phyloP scores from a whole-genome alignment of 352 stramenopile species.

The Phytopythium litorale region DNA sequence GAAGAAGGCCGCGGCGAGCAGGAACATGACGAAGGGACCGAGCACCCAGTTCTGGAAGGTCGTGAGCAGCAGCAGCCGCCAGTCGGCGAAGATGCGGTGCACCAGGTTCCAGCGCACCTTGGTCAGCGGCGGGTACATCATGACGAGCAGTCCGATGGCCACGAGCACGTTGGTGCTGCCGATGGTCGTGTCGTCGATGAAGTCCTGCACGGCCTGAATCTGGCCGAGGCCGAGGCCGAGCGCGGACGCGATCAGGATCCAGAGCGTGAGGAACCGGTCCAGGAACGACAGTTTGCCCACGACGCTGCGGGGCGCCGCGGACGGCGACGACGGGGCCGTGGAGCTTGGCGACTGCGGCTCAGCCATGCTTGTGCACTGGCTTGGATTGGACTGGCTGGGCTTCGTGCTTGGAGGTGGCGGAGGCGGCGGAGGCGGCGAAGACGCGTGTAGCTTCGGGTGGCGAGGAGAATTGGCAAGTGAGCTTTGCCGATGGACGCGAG shows the following conservation, averaged over 20 bases:
- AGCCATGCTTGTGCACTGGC: neutral
- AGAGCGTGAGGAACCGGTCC: slow-evolving; percentile 39
- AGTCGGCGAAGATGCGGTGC: slow-evolving; percentile 38
- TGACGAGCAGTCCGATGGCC: slow-evolving; percentile 44
- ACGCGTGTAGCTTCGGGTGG: neutral
- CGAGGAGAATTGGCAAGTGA: neutral
- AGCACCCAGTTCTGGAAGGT: slow-evolving; percentile 57
- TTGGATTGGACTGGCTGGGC: too few species aligned
- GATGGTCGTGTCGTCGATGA: slow-evolving; percentile 43
- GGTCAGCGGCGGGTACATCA: slow-evolving; percentile 53
- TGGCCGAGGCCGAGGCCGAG: slow-evolving; percentile 32
- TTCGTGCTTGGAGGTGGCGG: too few species aligned
- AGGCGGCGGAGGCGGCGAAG: too few species aligned
- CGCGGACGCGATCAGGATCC: slow-evolving; percentile 37
- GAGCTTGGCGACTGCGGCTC: neutral
- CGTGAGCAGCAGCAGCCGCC: slow-evolving; percentile 44
- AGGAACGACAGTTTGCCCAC: slow-evolving; percentile 22
- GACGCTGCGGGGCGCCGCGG: neutral
- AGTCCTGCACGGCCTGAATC: slow-evolving; percentile 22
- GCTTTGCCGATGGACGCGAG: too few species aligned
- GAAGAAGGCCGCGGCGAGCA: slow-evolving; percentile 43
- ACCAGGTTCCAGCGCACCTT: slow-evolving; percentile 55
- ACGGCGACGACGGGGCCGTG: neutral
- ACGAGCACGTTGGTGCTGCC: slow-evolving; percentile 48
- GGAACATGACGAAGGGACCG: slow-evolving; percentile 50